Base-by-base conservation (phyloP, 768 basidiomycete genomes). In the Nidula microcarpa region DNA sequence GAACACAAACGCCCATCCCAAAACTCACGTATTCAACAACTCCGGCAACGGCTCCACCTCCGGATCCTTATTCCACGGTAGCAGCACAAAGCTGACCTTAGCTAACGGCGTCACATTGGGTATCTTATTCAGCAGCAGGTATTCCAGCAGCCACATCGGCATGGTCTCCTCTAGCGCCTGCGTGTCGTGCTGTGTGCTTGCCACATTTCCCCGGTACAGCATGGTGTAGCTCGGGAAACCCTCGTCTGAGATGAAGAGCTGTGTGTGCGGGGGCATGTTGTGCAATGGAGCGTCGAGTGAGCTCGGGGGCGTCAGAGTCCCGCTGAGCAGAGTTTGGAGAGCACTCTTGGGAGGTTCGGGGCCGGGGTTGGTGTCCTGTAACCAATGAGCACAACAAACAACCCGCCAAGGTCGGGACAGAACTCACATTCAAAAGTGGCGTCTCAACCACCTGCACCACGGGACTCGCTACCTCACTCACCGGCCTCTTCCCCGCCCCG, bases 131-230 rank as follows among this genome's bases (percentile, higher is more conserved):
- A 84, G 69, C 37, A 98, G 75, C 37, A 98, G 69, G 60, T 88
- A 96, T 66, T 98, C 92, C 49, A 93, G 71, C 47, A 97, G 71
- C 96, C 96, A 98, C 58, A 85, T 62, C 3, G 96, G 96, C 76
- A 93, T 84, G 37, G 72, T 77, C 60, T 85, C 81, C 68, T 97
- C 94, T 35, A 98, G 73, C 11, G 56, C 57, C 4, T 66, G 66
- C 5, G 71, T 35, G 51, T 80, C 78, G 33, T 71, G 53, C 33
- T 72, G 67, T 1, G 74, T 74, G 50, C 74, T 82, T 6, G 83
- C 75, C 2, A 88, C 83, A 30, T 79, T 79, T 2, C 91, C 86
- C 34, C 91, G 78, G 62, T 95, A 98, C 1, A 92, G 70, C 2
- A 81, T 85, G 2, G 76, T 79, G 82, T 89, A 95, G 30, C 86